phyloP scores from a whole-genome alignment of 495 filamentous ascomycete species.

The Bathelium albidoporum region DNA sequence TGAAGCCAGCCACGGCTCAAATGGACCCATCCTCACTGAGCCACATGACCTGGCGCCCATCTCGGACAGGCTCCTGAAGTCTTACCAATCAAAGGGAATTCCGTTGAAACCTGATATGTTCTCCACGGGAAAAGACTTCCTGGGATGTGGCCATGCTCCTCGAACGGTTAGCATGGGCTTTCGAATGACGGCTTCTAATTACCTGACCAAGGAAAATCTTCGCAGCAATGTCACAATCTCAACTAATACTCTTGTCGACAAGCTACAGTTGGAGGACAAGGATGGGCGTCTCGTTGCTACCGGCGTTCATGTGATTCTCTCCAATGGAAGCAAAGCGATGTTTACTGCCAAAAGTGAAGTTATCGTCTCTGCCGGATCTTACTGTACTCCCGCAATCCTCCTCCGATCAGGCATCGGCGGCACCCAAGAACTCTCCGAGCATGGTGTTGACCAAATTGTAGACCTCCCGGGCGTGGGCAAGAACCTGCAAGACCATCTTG shows the following conservation, averaged over 20 bases:
- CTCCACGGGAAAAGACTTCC: slow-evolving; percentile 22
- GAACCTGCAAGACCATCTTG: slow-evolving; percentile 39
- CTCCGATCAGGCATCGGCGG: slow-evolving; percentile 33
- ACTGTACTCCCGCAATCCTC: slow-evolving; percentile 25
- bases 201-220: neutral
- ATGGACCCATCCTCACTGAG: slow-evolving; percentile 38
- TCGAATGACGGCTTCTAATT: neutral
- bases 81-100: slow-evolving; percentile 32
- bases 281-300: slow-evolving; percentile 26
- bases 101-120: slow-evolving; percentile 22
- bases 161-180: slow-evolving; percentile 23
- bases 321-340: slow-evolving; percentile 18
- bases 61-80: slow-evolving; percentile 12
- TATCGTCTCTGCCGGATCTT: slow-evolving; percentile 20
- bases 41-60: slow-evolving; percentile 21
- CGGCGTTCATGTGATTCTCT: slow-evolving; percentile 33
- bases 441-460: slow-evolving; percentile 17
- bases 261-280: neutral
- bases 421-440: slow-evolving; percentile 13
- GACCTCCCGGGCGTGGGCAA: slow-evolving; percentile 32
- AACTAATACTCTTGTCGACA: slow-evolving; percentile 8
- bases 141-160: slow-evolving; percentile 43
- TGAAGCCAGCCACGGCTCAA: slow-evolving; percentile 23
- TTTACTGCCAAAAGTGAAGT: slow-evolving; percentile 23
- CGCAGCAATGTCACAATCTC: slow-evolving; percentile 15